phyloP scores from a whole-genome alignment of 192 early-diverging fungal genomes.

The Coemansia biformis region DNA sequence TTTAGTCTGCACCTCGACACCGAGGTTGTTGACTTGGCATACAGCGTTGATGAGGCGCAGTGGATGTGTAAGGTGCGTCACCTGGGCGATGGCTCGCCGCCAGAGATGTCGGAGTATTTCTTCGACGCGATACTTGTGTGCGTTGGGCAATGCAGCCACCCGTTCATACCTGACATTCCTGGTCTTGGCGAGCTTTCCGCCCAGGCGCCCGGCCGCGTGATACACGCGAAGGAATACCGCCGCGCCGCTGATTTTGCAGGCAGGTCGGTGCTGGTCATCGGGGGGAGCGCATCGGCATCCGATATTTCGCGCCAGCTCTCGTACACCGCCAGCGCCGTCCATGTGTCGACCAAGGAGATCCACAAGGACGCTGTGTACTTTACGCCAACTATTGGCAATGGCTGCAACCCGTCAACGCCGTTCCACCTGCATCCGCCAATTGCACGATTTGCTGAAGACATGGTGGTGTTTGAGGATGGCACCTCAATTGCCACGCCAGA shows the following conservation, averaged over 20 bases:
- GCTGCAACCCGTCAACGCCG: slow-evolving; percentile 2
- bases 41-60: slow-evolving; percentile 6
- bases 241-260: slow-evolving; percentile 10
- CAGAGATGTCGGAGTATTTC: not conserved
- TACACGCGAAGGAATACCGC: slow-evolving; percentile 30
- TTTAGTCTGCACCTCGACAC: slow-evolving; percentile 35
- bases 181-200: slow-evolving; percentile 19
- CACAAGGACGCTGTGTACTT: no score
- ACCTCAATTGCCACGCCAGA: slow-evolving; percentile 34
- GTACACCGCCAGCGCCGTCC: slow-evolving; percentile 26
- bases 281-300: slow-evolving; percentile 50
- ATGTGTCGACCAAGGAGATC: slow-evolving; percentile 23
- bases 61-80: slow-evolving; percentile 26
- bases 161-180: slow-evolving; percentile 49
- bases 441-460: not conserved
- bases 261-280: slow-evolving; percentile 52
- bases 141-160: slow-evolving; percentile 48
- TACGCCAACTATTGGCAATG: slow-evolving; percentile 1
- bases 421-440: slow-evolving; percentile 13
- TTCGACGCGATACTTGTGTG: slow-evolving; percentile 54
- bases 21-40: slow-evolving; percentile 21
- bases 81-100: slow-evolving; percentile 4
- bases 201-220: not conserved
- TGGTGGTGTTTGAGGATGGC: slow-evolving; percentile 33
- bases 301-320: slow-evolving; percentile 52